Percentiles rank a stretch among this genome's conserved stretches.
phyloP scores from a whole-genome alignment of 1,139 yeast species.

The Suhomyces wounanorum region DNA sequence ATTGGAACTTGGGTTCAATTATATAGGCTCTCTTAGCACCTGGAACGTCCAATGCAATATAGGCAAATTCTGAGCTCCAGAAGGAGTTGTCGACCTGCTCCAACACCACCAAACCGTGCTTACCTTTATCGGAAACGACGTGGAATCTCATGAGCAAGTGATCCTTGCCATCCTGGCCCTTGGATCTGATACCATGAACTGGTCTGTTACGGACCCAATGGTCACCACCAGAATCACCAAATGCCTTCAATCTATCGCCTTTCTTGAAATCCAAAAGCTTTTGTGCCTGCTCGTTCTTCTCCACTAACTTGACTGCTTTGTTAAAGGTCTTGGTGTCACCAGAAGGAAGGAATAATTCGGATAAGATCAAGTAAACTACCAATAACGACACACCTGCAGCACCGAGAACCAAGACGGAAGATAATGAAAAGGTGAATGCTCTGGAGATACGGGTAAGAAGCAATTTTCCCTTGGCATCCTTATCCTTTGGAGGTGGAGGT shows the following conservation, averaged over 20 bases:
- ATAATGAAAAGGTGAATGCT: constrained; percentile 61
- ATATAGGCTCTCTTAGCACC: constrained; percentile 69
- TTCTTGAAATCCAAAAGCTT: constrained; percentile 53
- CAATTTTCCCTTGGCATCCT: constrained; percentile 41
- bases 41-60: constrained; percentile 75
- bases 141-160: constrained; percentile 84
- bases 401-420: constrained; percentile 63
- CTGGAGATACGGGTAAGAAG: constrained; percentile 47
- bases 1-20: constrained; percentile 60
- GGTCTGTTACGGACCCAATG: constrained; percentile 91
- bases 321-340: constrained; percentile 91
- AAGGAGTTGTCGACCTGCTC: constrained; percentile 72
- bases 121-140: constrained; percentile 62
- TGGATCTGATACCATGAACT: constrained; percentile 54
- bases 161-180: constrained; percentile 74
- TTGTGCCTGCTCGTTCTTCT: constrained; percentile 64
- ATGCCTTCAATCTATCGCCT: constrained; percentile 72
- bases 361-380: constrained; percentile 72
- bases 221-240: constrained; percentile 71
- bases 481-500: constrained; percentile 39
- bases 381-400: constrained; percentile 68
- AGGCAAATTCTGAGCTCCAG: constrained; percentile 72
- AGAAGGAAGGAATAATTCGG: constrained; percentile 82
- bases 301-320: constrained; percentile 76
- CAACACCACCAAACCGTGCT: constrained; percentile 67